Percentiles rank a stretch among this genome's conserved stretches.
phyloP scores from a whole-genome alignment of 2,329 filamentous ascomycete genomes.

The Venturia carpophila region DNA sequence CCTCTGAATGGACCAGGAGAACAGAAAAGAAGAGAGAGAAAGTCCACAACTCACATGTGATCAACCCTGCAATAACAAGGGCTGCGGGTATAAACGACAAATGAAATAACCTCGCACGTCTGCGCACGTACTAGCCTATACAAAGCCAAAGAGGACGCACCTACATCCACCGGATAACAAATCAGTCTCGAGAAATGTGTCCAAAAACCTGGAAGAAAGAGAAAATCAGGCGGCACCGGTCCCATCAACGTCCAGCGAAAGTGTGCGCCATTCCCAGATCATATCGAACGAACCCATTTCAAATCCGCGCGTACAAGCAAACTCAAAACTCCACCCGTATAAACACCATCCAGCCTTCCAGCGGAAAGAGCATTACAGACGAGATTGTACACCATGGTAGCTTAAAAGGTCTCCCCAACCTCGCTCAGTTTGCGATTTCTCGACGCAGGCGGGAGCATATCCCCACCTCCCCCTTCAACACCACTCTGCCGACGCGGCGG shows the following conservation, averaged over 20 bases:
- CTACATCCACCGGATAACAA: slow-evolving; percentile 8
- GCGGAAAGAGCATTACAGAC: not conserved
- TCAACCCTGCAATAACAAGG: not conserved
- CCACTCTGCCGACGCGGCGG: slow-evolving; percentile 27
- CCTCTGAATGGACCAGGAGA: too few species aligned
- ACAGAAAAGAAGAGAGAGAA: not conserved
- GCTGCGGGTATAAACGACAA: slow-evolving; percentile 8
- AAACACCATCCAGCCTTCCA: not conserved
- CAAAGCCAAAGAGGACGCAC: not conserved
- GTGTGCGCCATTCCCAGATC: not conserved
- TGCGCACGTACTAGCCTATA: slow-evolving; percentile 9
- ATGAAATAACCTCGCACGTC: slow-evolving; percentile 8
- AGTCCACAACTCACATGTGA: not conserved
- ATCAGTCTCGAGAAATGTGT: not conserved
- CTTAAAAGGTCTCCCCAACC: slow-evolving; percentile 21
- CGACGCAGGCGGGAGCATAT: slow-evolving; percentile 40
- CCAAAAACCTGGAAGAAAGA: not conserved
- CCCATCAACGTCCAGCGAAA: not conserved
- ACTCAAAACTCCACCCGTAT: not conserved
- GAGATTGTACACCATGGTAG: not conserved
- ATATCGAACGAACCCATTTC: not conserved
- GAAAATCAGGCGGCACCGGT: not conserved
- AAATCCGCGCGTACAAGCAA: not conserved
- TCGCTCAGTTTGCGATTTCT: slow-evolving; percentile 45
- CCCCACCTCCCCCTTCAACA: slow-evolving; percentile 24